Evolutionary conservation across 176 grass and related monocot genomes (phyloP).

Genomic region (Triticum urartu): DNA sequence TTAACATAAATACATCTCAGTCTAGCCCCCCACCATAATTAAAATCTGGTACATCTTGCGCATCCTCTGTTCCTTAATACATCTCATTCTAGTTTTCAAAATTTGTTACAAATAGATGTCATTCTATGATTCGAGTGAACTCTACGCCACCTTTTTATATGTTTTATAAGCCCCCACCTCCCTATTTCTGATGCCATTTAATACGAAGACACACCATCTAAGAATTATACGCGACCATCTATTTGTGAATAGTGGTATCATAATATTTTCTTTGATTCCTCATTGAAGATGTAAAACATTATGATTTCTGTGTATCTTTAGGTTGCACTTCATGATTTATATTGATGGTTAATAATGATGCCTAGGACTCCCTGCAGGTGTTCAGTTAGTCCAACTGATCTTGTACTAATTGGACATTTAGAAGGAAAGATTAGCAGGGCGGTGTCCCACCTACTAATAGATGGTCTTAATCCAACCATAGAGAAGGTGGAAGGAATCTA

Average conservation of each 20-base stretch:
- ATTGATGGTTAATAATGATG: slow-evolving; percentile 56
- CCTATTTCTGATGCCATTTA: no score
- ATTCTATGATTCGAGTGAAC: neutral
- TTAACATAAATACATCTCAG: neutral
- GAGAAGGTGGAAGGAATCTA: slow-evolving; percentile 63
- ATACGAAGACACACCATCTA: no score
- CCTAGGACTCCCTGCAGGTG: slow-evolving; percentile 71
- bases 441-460: slow-evolving; percentile 62
- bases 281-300: neutral
- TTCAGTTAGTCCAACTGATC: slow-evolving; percentile 83
- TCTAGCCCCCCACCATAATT: no score
- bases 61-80: neutral
- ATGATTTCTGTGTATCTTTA: neutral
- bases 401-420: slow-evolving; percentile 69
- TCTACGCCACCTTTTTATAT: neutral
- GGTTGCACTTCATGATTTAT: neutral
- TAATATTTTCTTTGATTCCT: neutral
- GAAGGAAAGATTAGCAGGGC: slow-evolving; percentile 50
- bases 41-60: no score
- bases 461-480: slow-evolving; percentile 79
- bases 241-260: no score
- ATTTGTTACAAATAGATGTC: no score
- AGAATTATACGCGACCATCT: no score
- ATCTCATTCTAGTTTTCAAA: neutral
- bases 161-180: neutral